Evolutionary conservation across 2,329 filamentous ascomycete genomes (phyloP).

Genomic region (Fusarium metavorans): DNA sequence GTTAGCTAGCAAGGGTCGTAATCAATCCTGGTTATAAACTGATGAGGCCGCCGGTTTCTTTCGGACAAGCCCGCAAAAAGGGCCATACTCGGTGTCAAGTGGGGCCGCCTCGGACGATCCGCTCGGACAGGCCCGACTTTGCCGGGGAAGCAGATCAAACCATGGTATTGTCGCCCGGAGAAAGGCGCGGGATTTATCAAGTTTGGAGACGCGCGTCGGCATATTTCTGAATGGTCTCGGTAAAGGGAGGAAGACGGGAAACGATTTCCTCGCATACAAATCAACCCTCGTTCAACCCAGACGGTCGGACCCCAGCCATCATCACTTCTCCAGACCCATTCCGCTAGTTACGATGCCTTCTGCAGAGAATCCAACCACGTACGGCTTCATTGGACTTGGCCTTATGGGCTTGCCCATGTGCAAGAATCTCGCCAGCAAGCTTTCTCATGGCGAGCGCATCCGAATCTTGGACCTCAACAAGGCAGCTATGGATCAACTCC

Average conservation of each 20-base stretch:
- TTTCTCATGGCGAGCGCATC: background rate
- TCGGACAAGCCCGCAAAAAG: background rate
- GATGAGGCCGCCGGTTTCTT: background rate
- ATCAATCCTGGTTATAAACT: background rate
- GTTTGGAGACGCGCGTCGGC: accelerated
- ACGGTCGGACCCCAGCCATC: background rate
- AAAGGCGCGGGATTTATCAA: background rate
- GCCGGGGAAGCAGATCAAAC: background rate
- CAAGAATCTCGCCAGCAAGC: background rate
- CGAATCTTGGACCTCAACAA: background rate
- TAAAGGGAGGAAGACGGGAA: background rate
- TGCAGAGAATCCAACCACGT: background rate
- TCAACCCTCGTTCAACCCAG: background rate
- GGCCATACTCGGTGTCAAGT: background rate
- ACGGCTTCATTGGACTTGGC: background rate
- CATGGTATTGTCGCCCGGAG: background rate
- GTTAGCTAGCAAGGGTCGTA: background rate
- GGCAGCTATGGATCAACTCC: background rate
- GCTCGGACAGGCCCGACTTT: background rate
- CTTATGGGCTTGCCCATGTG: background rate
- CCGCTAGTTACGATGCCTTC: background rate
- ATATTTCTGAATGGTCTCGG: background rate
- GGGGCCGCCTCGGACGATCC: background rate
- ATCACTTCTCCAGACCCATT: background rate
- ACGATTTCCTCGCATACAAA: background rate